Percentiles rank a stretch among this genome's conserved stretches.
Conservation (phyloP, 148 eudicot genomes). For the Rhododendron simsii region DNA sequence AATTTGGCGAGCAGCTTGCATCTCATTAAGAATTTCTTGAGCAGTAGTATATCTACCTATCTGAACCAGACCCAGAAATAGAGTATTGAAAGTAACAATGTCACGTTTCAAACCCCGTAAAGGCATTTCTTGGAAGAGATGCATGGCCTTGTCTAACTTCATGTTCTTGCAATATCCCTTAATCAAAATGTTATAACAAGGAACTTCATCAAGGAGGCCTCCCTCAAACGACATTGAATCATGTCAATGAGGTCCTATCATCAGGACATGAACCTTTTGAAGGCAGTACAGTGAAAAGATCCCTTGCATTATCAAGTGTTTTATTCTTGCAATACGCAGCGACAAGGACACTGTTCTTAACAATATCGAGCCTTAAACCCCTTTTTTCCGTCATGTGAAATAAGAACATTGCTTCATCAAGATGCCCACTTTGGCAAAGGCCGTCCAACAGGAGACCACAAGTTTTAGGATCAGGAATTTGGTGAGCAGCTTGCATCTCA, state of each 20-base stretch:
- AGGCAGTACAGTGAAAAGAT: not conserved
- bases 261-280: not conserved
- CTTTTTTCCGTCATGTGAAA: not conserved
- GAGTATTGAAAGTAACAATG: not conserved
- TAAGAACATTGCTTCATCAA: not conserved
- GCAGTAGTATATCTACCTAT: not conserved
- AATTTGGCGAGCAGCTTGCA: not conserved
- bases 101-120: slow-evolving; percentile 7
- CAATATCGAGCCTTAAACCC: not conserved
- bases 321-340: not conserved
- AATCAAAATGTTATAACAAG: not conserved
- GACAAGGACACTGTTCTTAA: not conserved
- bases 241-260: not conserved
- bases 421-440: not conserved
- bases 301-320: not conserved
- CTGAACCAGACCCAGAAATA: not conserved
- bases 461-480: not conserved
- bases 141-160: slow-evolving; percentile 13
- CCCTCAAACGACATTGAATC: not conserved
- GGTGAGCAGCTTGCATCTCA: slow-evolving; percentile 4
- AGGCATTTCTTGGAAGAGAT: not conserved
- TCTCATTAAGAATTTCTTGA: not conserved
- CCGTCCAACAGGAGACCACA: not conserved
- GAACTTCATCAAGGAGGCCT: too few species aligned
- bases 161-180: slow-evolving; percentile 8